A percentile compares a stretch with the other conserved stretches of the same genome.
Evolutionary conservation across 2,329 filamentous ascomycete species (phyloP).

Genomic region (Cordyceps cicadae): DNA sequence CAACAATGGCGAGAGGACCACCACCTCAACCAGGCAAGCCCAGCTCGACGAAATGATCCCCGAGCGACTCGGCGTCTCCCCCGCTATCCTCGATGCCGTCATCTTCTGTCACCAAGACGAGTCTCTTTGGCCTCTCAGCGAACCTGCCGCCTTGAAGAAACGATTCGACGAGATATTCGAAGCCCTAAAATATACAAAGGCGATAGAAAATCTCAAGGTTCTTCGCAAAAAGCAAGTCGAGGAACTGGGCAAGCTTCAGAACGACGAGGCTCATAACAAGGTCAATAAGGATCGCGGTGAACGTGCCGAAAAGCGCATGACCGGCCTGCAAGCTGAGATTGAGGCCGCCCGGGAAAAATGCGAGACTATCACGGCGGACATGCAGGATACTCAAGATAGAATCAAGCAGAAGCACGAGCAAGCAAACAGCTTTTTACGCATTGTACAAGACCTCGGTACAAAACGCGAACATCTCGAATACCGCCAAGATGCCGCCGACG

Average conservation of each 20-base stretch:
- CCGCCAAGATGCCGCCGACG: conserved; percentile 60
- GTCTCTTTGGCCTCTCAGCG: conserved; percentile 91
- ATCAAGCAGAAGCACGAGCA: conserved; percentile 62
- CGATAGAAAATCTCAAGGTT: conserved; percentile 87
- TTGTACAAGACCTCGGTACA: conserved; percentile 65
- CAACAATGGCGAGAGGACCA: conserved; percentile 70
- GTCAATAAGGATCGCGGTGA: conserved; percentile 78
- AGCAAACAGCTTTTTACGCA: conserved; percentile 63
- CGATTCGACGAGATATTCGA: conserved; percentile 98
- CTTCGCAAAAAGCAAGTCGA: conserved; percentile 76
- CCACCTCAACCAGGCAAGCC: conserved; percentile 69
- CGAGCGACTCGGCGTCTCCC: conserved; percentile 77
- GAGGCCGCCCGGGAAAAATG: conserved; percentile 52
- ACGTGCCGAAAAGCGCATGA: conserved; percentile 56
- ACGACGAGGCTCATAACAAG: conserved; percentile 70
- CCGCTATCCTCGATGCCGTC: conserved; percentile 83
- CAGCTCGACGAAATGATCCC: conserved; percentile 82
- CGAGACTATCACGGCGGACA: conserved; percentile 49
- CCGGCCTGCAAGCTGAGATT: conserved; percentile 58
- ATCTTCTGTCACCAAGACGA: conserved; percentile 99
- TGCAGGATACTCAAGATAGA: conserved; percentile 48
- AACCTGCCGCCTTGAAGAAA: conserved; percentile 78
- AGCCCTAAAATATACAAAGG: conserved; percentile 92
- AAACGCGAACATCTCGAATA: conserved; percentile 68
- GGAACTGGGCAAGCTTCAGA: conserved; percentile 63